Conservation (phyloP, 805 yeast species). For the Candida hungchunana region DNA sequence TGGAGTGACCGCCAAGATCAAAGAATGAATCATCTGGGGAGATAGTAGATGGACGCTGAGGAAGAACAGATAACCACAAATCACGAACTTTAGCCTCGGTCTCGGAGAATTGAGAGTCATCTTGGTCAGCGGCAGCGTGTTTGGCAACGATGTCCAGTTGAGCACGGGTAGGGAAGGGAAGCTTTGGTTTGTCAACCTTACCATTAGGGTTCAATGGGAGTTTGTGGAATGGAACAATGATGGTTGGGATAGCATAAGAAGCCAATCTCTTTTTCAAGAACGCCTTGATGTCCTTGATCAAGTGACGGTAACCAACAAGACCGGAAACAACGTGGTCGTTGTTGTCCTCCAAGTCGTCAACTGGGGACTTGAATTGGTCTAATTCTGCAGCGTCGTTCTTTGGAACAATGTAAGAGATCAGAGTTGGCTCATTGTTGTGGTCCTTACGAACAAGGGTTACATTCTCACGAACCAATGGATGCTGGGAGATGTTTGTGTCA, state of each 20-base stretch:
- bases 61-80: slow-evolving; percentile 81
- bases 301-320: slow-evolving; percentile 65
- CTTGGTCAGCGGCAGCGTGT: slow-evolving; percentile 37
- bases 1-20: slow-evolving; percentile 97
- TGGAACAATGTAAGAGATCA: slow-evolving; percentile 91
- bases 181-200: slow-evolving; percentile 93
- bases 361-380: slow-evolving; percentile 39
- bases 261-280: slow-evolving; percentile 87
- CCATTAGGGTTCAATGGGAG: slow-evolving; percentile 97
- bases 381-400: slow-evolving; percentile 47
- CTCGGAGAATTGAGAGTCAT: slow-evolving; percentile 52
- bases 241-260: slow-evolving; percentile 86
- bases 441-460: slow-evolving; percentile 88
- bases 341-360: slow-evolving; percentile 38
- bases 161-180: slow-evolving; percentile 90
- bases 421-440: slow-evolving; percentile 86
- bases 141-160: slow-evolving; percentile 75
- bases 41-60: slow-evolving; percentile 76
- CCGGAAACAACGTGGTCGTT: slow-evolving; percentile 74
- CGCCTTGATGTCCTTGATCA: slow-evolving; percentile 77
- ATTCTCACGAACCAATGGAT: slow-evolving; percentile 88
- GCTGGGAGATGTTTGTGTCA: slow-evolving; percentile 94
- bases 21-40: slow-evolving; percentile 85
- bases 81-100: slow-evolving; percentile 69
- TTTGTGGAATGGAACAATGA: slow-evolving; percentile 80